phyloP scores from a whole-genome alignment of 306 rosid species.

The Notholithocarpus densiflorus region DNA sequence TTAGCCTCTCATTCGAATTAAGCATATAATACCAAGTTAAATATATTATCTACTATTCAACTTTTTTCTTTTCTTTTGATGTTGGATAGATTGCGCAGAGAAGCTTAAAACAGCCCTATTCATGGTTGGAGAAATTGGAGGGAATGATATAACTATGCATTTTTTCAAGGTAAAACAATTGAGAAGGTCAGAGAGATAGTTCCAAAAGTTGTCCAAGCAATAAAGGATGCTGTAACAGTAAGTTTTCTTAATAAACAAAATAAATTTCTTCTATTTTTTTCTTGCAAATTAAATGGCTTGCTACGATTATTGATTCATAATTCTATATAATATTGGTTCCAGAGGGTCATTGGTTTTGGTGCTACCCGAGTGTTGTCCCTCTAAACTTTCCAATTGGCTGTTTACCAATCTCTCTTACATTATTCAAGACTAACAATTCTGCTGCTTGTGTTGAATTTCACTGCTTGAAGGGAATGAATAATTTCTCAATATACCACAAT shows the following conservation, averaged over 20 bases:
- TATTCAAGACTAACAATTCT: constrained; percentile 1
- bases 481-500: constrained; percentile 10
- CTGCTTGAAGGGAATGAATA: constrained; percentile 9
- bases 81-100: constrained; percentile 5
- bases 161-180: constrained; percentile 10
- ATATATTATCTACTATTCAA: neutral
- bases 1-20: too few species aligned
- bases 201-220: constrained; percentile 17
- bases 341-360: constrained; percentile 17
- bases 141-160: constrained; percentile 6
- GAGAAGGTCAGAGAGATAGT: constrained; percentile 7
- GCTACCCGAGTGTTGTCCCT: constrained; percentile 14
- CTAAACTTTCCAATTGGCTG: constrained; percentile 18
- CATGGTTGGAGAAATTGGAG: constrained; percentile 25
- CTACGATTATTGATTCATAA: neutral
- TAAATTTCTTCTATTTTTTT: neutral
- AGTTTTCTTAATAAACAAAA: too few species aligned
- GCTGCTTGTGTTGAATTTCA: constrained; percentile 1
- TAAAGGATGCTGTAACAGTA: constrained; percentile 6
- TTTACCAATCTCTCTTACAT: constrained; percentile 5
- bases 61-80: neutral
- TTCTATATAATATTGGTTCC: neutral
- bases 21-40: too few species aligned
- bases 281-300: neutral
- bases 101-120: constrained; percentile 12